A percentile compares a stretch with the other conserved stretches of the same genome.
These are phyloP conservation scores for Ramaria rubella DNA, from an alignment of 768 basidiomycete species.

Conservation along the genomic window DNA sequence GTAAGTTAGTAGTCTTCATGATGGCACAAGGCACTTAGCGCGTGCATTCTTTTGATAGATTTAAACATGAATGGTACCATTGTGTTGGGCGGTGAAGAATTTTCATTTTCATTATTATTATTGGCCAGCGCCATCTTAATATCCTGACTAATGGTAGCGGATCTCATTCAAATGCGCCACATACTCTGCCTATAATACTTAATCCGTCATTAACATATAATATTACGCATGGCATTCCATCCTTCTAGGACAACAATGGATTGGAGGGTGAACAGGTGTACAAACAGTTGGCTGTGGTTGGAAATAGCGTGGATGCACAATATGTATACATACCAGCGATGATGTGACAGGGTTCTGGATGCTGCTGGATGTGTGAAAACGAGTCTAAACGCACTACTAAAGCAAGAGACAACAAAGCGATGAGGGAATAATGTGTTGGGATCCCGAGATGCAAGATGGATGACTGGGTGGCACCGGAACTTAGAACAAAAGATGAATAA, in stretches of 20 bases:
- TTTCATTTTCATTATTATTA: not conserved
- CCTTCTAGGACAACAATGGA: not conserved
- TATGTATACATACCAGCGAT: not conserved
- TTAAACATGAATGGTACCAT: not conserved
- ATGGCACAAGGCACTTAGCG: no score
- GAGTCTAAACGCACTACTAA: not conserved
- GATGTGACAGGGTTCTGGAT: not conserved
- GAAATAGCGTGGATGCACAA: not conserved
- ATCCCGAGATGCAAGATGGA: not conserved
- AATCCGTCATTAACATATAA: constrained; percentile 32
- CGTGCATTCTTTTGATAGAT: not conserved
- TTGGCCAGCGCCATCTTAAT: not conserved
- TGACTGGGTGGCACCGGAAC: not conserved
- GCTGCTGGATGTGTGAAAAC: not conserved
- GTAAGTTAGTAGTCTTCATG: constrained; percentile 37
- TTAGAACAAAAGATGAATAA: not conserved
- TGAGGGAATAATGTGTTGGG: not conserved
- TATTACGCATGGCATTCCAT: constrained; percentile 33
- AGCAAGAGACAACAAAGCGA: constrained; percentile 7
- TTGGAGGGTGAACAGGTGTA: not conserved
- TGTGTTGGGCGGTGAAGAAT: not conserved
- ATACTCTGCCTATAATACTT: constrained; percentile 25
- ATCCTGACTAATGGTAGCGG: not conserved
- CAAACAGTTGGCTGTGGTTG: not conserved
- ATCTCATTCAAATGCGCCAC: not conserved